Evolutionary conservation across 2,329 filamentous ascomycete species (phyloP), one percentile per base, ranked within the genome.

Genomic region (Fusarium multiceps): DNA sequence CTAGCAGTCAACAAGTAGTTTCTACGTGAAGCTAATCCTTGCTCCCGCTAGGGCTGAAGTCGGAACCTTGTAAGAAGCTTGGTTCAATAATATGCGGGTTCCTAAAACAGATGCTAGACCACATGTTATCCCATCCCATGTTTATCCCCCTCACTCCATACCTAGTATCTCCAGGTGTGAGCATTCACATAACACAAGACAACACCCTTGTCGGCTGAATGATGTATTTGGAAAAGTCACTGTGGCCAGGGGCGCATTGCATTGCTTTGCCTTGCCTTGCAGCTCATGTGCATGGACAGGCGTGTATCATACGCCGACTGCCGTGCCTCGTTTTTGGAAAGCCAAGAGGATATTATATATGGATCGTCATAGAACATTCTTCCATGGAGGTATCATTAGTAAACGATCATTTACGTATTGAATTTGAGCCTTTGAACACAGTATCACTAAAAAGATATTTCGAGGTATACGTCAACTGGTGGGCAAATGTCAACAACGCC

Each of bases 21-120:
- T 30, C 51, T 53, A 43, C 57, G 47, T 62, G 49, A 30, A 43
- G 8, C 18, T 18, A 53, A 45, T 30, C 45, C 37, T 43, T 28
- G 32, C 37, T 57, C 40, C 53, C 23, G 47, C 67, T 71, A 71
- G 59, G 59, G 68, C 68, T 69, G 59, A 58, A 69, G 32, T 48
- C 28, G 28, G 50, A 32, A 59, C 45, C 53, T 47, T 55, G 68
- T 48, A 48, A 61, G 51, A 71, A 40, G 32, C 62, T 67, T 69
- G 45, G 53, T 48, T 53, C 42, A 32, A 37, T n/a, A 32, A 23
- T 20, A 53, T 57, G 30, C 18, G 48, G 37, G 16, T 41, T 28
- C 32, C 34, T 21, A 53, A 42, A 53, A 37, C 34, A 53, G 49
- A 53, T 53, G 34, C 32, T 53, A 25, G 13, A 53, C 49, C 49